A percentile compares a stretch with the other conserved stretches of the same genome.
These are phyloP conservation scores for Gnomoniopsis sp. DNA, from an alignment of 2,329 filamentous ascomycete species.

Conservation along the genomic window DNA sequence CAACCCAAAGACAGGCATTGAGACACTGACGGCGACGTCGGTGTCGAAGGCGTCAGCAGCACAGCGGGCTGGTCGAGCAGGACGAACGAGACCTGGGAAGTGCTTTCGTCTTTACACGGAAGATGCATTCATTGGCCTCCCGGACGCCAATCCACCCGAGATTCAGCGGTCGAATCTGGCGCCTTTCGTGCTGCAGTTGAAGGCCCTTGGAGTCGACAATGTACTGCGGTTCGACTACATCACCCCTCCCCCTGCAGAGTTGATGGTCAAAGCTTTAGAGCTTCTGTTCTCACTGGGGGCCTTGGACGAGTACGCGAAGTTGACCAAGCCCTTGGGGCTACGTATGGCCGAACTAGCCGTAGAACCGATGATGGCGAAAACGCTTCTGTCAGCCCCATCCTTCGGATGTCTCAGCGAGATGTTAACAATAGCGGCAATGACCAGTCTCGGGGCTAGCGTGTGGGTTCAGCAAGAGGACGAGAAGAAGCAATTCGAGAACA, in stretches of 20 bases:
- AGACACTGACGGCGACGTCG: slow-evolving; percentile 76
- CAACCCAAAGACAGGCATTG: slow-evolving; percentile 80
- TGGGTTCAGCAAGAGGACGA: slow-evolving; percentile 81
- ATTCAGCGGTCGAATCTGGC: slow-evolving; percentile 91
- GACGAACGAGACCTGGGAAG: slow-evolving; percentile 85
- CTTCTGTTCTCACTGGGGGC: slow-evolving; percentile 83
- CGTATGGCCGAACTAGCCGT: slow-evolving; percentile 90
- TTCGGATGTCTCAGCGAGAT: slow-evolving; percentile 84
- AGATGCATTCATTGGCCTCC: slow-evolving; percentile 60
- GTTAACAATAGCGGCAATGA: slow-evolving; percentile 91
- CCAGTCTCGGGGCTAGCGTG: slow-evolving; percentile 74
- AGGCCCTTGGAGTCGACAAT: slow-evolving; percentile 93
- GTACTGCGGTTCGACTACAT: slow-evolving; percentile 87
- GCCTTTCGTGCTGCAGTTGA: slow-evolving; percentile 83
- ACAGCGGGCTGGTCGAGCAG: slow-evolving; percentile 85
- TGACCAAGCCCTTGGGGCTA: slow-evolving; percentile 82
- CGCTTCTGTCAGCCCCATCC: slow-evolving; percentile 68
- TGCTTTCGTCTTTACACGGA: slow-evolving; percentile 93
- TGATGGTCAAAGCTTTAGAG: slow-evolving; percentile 83
- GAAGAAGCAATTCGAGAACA: slow-evolving; percentile 70
- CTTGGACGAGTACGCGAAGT: slow-evolving; percentile 82
- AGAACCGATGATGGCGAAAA: slow-evolving; percentile 94
- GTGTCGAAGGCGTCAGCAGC: slow-evolving; percentile 91
- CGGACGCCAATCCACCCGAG: slow-evolving; percentile 77
- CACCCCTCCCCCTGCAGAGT: slow-evolving; percentile 77